phyloP scores from a whole-genome alignment of 2,329 filamentous ascomycete species.

The Paraphaeosphaeria sporulosa region DNA sequence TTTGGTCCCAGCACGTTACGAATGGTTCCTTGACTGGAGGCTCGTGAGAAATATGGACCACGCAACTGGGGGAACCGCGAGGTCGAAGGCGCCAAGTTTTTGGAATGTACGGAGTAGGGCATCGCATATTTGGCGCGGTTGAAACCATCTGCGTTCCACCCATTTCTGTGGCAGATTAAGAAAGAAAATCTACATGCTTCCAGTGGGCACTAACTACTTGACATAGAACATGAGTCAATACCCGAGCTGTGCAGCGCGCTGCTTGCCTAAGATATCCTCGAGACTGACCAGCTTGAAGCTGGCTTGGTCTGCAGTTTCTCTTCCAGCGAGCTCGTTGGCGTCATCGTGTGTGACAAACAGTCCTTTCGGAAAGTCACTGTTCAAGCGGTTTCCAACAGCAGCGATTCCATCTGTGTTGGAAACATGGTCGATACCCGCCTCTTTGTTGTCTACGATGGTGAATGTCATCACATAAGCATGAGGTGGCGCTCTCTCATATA shows the following conservation, averaged over 20 bases:
- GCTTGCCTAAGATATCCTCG: constrained; percentile 36
- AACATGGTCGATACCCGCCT: constrained; percentile 58
- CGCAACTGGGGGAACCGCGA: no score
- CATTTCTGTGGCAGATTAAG: no score
- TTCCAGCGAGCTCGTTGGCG: constrained; percentile 58
- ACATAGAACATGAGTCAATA: constrained; percentile 20
- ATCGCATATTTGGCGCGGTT: no score
- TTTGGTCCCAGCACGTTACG: no score
- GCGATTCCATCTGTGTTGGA: constrained; percentile 63
- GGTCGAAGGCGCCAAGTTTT: no score
- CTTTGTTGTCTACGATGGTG: constrained; percentile 53
- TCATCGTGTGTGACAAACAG: constrained; percentile 63
- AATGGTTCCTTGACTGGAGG: no score
- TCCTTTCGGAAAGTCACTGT: constrained; percentile 48
- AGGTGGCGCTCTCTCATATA: constrained; percentile 59
- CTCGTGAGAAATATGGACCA: no score
- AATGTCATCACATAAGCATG: constrained; percentile 61
- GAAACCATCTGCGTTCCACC: no score
- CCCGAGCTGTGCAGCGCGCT: constrained; percentile 27
- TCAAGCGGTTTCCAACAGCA: constrained; percentile 56
- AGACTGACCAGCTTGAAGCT: constrained; percentile 59
- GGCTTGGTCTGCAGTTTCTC: constrained; percentile 56
- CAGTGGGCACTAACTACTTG: background rate
- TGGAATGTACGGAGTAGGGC: no score
- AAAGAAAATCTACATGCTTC: no score